A percentile compares a stretch with the other conserved stretches of the same genome.
These are phyloP conservation scores for Dimargaris xerosporica DNA, from an alignment of 192 early-diverging fungal species.

Conservation along the genomic window DNA sequence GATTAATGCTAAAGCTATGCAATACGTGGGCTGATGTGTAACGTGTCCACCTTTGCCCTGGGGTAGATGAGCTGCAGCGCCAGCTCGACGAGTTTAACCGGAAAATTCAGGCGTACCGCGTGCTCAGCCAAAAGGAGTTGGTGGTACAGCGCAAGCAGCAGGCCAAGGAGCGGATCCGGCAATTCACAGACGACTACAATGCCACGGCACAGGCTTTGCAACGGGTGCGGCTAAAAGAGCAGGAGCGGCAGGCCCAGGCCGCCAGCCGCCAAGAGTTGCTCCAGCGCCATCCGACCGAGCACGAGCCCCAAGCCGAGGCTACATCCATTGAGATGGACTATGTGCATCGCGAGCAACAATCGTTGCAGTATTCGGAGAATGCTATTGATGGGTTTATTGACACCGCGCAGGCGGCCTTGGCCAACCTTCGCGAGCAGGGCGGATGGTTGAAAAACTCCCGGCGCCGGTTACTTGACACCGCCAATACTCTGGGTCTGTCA, in stretches of 20 bases:
- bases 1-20: background rate
- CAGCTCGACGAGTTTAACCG: background rate
- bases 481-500: constrained; percentile 14
- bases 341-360: background rate
- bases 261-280: background rate
- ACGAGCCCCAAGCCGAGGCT: background rate
- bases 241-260: background rate
- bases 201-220: background rate
- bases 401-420: constrained; percentile 1
- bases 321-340: constrained; percentile 11
- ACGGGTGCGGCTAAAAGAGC: background rate
- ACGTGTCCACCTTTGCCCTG: background rate
- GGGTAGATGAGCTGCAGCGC: background rate
- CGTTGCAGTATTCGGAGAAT: background rate
- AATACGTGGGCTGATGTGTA: background rate
- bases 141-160: constrained; percentile 2
- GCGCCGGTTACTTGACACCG: constrained; percentile 10
- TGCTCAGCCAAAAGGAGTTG: background rate
- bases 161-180: background rate
- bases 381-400: constrained; percentile 13
- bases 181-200: background rate
- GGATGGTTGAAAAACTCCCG: constrained; percentile 6
- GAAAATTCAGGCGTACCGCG: background rate
- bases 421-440: constrained; percentile 8
- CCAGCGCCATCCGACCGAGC: background rate